Base-by-base conservation (phyloP, 345 rosid genomes). In the Populus nigra region DNA sequence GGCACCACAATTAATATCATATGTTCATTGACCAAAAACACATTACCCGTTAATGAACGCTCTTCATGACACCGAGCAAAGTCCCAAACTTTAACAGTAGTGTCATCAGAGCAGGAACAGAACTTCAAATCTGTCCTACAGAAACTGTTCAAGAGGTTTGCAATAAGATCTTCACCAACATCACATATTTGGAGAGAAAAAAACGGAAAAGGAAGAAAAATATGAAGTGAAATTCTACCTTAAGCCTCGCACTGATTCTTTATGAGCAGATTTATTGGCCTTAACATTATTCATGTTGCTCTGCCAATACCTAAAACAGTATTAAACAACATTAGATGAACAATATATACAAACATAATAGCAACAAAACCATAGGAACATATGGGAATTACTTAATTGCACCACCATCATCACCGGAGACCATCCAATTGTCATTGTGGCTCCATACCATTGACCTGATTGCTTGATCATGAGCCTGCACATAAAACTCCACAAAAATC, bases 381-480 rank as follows among this genome's bases (percentile, higher is more conserved):
- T 41, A 43, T 39, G 43, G 39, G 36, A 75, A 73, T 79, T 91
- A 96, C 99, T 92, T 96, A 84, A 96, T 88, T 53, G 96, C 77
- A 41, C 99, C 99, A 49, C 97, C 99, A 83, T 96, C 99, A 83
- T 96, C 99, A 73, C 99, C 99, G 76, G 99, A 93, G 77, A 96
- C 92, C 99, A 96, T 93, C 92, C 91, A 96, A 79, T 87, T 96
- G 81, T 92, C 99, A 88, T 93, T 93, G 85, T 93, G 96, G 79
- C 99, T 96, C 99, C 99, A 93, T 20, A 90, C 85, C 98, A 92
- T 93, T 73, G 99, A 96, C 87, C 98, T 90, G 76, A 96, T 96
- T 67, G 99, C 97, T 79, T 90, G 93, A 84, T 96, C 99, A 93
- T 96, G 99, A 69, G 98, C 99, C 99, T 96, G 84, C 53, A 75